Evolutionary conservation across 805 yeast species (phyloP).

Genomic region (Ogataea neopini): DNA sequence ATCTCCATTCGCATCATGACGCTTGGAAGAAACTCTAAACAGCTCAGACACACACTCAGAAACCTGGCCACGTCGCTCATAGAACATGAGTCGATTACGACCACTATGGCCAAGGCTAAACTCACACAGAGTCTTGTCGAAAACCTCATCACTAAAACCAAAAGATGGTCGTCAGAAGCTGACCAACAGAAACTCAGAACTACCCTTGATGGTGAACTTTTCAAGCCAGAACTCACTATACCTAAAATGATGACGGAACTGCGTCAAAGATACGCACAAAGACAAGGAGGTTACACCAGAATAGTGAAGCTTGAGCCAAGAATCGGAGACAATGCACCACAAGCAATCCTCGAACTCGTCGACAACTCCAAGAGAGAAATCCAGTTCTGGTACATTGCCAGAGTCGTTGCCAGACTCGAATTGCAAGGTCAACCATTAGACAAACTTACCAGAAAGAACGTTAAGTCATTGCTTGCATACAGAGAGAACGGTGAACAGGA

Average conservation of each 20-base stretch:
- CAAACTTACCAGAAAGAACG: conserved; percentile 55
- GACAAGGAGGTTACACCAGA: conserved; percentile 85
- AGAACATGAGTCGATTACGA: conserved; percentile 68
- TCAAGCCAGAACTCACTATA: conserved; percentile 49
- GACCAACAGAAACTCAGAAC: conserved; percentile 33
- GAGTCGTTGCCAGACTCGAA: conserved; percentile 79
- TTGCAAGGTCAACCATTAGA: conserved; percentile 57
- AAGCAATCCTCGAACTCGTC: conserved; percentile 83
- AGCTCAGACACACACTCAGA: conserved; percentile 56
- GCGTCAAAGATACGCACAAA: conserved; percentile 57
- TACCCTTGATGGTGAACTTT: conserved; percentile 39
- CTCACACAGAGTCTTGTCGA: conserved; percentile 66
- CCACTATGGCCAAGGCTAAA: conserved; percentile 76
- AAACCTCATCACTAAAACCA: conserved; percentile 60
- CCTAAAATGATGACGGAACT: conserved; percentile 71
- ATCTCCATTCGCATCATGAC: conserved; percentile 24
- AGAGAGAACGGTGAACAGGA: conserved; percentile 51
- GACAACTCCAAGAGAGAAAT: conserved; percentile 60
- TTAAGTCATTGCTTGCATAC: conserved; percentile 47
- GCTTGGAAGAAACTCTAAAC: conserved; percentile 48
- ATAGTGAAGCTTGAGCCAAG: conserved; percentile 82
- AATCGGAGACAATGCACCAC: conserved; percentile 86
- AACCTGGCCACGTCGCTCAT: conserved; percentile 68
- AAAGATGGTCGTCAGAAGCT: conserved; percentile 27
- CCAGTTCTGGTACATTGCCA: conserved; percentile 76